Evolutionary conservation across 371 early-diverging fungal species (phyloP).

Genomic region (Mortierella sp.): DNA sequence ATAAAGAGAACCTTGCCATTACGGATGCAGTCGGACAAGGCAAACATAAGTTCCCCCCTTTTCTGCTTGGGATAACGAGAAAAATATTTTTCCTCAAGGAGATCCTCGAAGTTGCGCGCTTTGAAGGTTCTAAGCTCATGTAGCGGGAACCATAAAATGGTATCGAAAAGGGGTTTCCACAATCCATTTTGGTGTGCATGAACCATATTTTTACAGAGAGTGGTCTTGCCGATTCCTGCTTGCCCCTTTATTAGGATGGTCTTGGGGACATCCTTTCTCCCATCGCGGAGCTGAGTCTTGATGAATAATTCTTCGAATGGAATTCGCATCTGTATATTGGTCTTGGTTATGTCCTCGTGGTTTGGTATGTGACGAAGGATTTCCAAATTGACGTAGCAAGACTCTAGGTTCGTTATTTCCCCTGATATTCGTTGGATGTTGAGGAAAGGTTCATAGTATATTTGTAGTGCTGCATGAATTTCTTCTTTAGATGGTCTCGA

Average conservation of each 20-base stretch:
- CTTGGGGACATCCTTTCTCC: conserved; percentile 12
- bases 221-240: conserved; percentile 13
- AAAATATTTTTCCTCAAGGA: conserved; percentile 15
- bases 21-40: background rate
- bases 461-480: no score
- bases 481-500: no score
- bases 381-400: no score
- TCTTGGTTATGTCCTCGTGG: no score
- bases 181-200: conserved; percentile 7
- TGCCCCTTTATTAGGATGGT: conserved; percentile 20
- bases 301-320: conserved; percentile 24
- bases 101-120: conserved; percentile 14
- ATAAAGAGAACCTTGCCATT: conserved; percentile 25
- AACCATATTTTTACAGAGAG: conserved; percentile 30
- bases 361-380: no score
- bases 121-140: conserved; percentile 16
- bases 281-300: conserved; percentile 19
- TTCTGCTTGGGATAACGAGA: conserved; percentile 1
- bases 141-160: conserved; percentile 29
- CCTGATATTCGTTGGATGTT: no score
- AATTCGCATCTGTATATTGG: no score
- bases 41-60: background rate
- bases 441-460: no score
- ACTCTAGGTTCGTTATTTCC: no score
- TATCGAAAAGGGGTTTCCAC: conserved; percentile 21